Evolutionary conservation across 225 moss, liverwort and hornwort species (phyloP).

Genomic region (Ulota crispa): DNA sequence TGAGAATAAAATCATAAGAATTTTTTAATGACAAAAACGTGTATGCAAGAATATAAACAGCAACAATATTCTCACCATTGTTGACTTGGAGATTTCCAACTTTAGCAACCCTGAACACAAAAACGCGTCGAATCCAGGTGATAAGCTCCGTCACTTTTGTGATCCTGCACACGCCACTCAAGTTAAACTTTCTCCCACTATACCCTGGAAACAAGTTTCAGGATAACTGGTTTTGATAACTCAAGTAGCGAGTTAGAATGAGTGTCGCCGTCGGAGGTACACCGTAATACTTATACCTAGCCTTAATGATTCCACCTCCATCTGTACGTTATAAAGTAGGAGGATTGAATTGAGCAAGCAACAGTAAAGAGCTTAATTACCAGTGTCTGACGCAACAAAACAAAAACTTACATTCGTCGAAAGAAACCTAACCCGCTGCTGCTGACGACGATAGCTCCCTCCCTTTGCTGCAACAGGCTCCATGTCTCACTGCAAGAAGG

Average conservation of each 20-base stretch:
- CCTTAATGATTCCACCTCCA: background rate
- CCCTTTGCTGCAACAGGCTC: slow-evolving; percentile 5
- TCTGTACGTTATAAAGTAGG: background rate
- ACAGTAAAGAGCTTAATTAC: background rate
- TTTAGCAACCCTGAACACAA: slow-evolving; percentile 15
- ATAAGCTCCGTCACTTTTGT: slow-evolving; percentile 15
- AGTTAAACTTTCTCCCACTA: background rate
- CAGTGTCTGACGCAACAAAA: background rate
- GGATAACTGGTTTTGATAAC: background rate
- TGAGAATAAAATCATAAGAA: background rate
- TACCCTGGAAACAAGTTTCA: background rate
- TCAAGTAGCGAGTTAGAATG: background rate
- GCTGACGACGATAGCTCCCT: slow-evolving; percentile 1
- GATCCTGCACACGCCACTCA: slow-evolving; percentile 16
- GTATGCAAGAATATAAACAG: background rate
- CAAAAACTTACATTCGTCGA: slow-evolving; percentile 28
- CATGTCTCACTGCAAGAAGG: slow-evolving; percentile 19
- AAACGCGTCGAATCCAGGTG: slow-evolving; percentile 7
- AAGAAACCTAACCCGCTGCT: slow-evolving; percentile 14
- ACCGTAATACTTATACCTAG: background rate
- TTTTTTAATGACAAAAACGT: background rate
- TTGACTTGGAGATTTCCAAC: background rate
- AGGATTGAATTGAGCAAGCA: background rate
- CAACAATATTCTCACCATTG: slow-evolving; percentile 11
- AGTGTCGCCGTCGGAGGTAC: background rate